Evolutionary conservation across 345 rosid genomes (phyloP).

Genomic region (Raphanus raphanistrum): DNA sequence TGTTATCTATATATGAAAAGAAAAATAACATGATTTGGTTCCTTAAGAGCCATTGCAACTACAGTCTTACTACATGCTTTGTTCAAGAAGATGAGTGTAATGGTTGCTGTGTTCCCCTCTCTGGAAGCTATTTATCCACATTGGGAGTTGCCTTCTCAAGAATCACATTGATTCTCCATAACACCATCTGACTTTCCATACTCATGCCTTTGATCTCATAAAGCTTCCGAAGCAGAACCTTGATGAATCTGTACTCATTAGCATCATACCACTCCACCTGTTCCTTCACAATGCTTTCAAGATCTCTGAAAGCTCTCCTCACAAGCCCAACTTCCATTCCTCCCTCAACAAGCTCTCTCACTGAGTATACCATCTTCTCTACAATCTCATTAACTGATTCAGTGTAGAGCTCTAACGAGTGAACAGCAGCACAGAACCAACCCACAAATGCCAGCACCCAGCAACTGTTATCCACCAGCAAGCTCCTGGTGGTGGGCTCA

Average conservation of each 20-base stretch:
- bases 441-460: conserved; percentile 4
- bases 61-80: background rate
- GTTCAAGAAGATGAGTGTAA: background rate
- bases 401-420: background rate
- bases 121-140: background rate
- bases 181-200: background rate
- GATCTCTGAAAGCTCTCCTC: conserved; percentile 4
- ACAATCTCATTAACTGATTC: background rate
- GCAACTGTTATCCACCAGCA: background rate
- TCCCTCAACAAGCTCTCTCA: background rate
- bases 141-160: background rate
- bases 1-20: background rate
- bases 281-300: background rate
- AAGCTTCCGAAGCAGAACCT: background rate
- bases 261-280: background rate
- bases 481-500: background rate
- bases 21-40: background rate
- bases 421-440: background rate
- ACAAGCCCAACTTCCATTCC: background rate
- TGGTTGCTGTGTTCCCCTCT: background rate
- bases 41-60: background rate
- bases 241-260: background rate
- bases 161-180: background rate
- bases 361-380: background rate
- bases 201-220: background rate